Evolutionary conservation across 2,329 filamentous ascomycete species (phyloP), one percentile per base, ranked within the genome.

Genomic region (Chaetomium sp.): DNA sequence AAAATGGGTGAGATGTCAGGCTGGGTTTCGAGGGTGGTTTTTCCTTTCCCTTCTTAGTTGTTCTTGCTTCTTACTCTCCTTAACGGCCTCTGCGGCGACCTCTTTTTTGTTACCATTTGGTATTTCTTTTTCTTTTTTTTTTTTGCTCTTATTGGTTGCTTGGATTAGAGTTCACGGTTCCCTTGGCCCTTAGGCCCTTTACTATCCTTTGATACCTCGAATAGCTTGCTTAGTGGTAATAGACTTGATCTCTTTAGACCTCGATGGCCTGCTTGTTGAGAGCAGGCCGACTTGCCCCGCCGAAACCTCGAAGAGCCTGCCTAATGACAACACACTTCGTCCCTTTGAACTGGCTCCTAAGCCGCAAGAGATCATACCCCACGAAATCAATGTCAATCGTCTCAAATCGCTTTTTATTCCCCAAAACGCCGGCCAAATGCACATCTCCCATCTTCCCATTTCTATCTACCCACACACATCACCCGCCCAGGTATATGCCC

Each of bases 21-120:
- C 13, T 27, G 42, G 13, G 19, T 49, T 49, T 49, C 45, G 23
- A 4, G 27, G 10, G 12, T 31, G 23, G 10, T 13, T 50, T n/a
- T 53, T 53, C 19, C 42, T 29, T 35, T 7, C 19, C 45, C 33
- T 9, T 59, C 12, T 19, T 27, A 5, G 31, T 42, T 42, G n/a
- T 54, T 42, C 45, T 35, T 19, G n/a, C 49, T 60, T 60, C 58
- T 60, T 60, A 19, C 58, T 25, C 23, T 60, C 58, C 33, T 60
- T 60, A 25, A 42, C 29, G 5, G 54, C 33, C 12, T 27, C 27
- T 51, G 5, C 9, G n/a, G 7, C 23, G n/a, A 38, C 27, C 5
- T 35, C 45, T 23, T 50, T 35, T 56, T 47, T 47, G 45, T 47
- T 47, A 23, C 21, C 21, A 47, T 12, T 47, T 47, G 45, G 45